phyloP scores from a whole-genome alignment of 805 yeast genomes.

The Saturnispora quitensis region DNA sequence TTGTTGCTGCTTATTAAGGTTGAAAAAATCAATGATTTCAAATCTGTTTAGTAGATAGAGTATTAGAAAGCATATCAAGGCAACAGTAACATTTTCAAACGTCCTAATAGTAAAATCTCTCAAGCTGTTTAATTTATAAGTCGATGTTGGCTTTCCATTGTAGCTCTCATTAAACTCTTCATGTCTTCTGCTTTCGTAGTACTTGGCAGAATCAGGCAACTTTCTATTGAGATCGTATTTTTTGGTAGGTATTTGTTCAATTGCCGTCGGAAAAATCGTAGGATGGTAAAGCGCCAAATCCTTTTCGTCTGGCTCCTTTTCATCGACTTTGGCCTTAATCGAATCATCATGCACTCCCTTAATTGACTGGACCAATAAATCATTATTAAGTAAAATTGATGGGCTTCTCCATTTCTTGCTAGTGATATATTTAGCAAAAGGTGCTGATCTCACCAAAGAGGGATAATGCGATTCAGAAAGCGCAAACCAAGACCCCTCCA shows the following conservation, averaged over 20 bases:
- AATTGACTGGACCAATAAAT: conserved; percentile 34
- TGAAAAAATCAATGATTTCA: conserved; percentile 28
- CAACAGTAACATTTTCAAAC: conserved; percentile 42
- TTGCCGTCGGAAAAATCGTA: conserved; percentile 17
- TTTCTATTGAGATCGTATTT: background rate
- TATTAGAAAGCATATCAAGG: conserved; percentile 30
- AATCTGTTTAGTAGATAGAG: conserved; percentile 30
- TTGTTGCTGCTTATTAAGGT: background rate
- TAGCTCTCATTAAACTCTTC: conserved; percentile 15
- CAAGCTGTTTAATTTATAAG: conserved; percentile 17
- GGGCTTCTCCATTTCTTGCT: conserved; percentile 36
- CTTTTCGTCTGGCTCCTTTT: conserved; percentile 1
- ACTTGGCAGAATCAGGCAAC: conserved; percentile 6
- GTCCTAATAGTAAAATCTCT: conserved; percentile 21
- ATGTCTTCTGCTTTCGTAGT: conserved; percentile 10
- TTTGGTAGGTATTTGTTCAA: conserved; percentile 10
- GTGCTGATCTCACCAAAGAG: conserved; percentile 72
- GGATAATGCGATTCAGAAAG: conserved; percentile 73
- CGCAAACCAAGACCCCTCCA: conserved; percentile 72
- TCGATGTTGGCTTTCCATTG: conserved; percentile 11
- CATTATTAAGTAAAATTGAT: conserved; percentile 29
- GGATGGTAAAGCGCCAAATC: conserved; percentile 17
- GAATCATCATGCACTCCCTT: conserved; percentile 41
- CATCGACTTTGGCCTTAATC: conserved; percentile 5
- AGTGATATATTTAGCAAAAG: conserved; percentile 53